phyloP scores from a whole-genome alignment of 2,329 filamentous ascomycete genomes.

The Ambrosiella cleistominuta region DNA sequence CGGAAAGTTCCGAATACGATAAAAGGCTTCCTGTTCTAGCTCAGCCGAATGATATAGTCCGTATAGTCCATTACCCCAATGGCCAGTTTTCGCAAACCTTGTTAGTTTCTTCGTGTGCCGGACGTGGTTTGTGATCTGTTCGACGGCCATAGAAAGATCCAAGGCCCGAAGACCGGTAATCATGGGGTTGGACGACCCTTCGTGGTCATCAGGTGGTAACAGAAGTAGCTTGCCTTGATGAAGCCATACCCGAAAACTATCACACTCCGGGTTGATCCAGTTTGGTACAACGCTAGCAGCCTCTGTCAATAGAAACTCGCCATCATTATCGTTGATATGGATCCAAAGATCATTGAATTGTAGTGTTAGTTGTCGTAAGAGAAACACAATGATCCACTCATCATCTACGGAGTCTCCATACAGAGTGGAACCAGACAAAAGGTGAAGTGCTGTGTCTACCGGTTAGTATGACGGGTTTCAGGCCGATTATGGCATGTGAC shows the following conservation, averaged over 20 bases:
- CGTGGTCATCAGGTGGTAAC: slow-evolving; percentile 38
- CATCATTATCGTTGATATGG: slow-evolving; percentile 70
- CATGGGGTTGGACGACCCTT: slow-evolving; percentile 25
- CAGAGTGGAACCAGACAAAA: slow-evolving; percentile 46
- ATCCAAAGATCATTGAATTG: slow-evolving; percentile 62
- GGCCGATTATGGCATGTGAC: neutral
- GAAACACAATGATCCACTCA: slow-evolving; percentile 90
- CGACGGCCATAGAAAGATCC: neutral
- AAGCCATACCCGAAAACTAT: slow-evolving; percentile 80
- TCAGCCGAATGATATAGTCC: slow-evolving; percentile 50
- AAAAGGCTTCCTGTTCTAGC: slow-evolving; percentile 75
- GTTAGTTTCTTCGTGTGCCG: neutral
- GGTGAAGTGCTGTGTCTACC: slow-evolving; percentile 28
- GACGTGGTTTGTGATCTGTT: neutral
- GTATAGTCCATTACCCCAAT: neutral
- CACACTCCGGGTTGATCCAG: slow-evolving; percentile 85
- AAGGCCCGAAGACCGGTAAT: neutral
- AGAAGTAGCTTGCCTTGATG: slow-evolving; percentile 58
- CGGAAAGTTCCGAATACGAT: slow-evolving; percentile 72
- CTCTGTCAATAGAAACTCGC: slow-evolving; percentile 89
- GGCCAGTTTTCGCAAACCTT: neutral
- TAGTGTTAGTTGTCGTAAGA: slow-evolving; percentile 65
- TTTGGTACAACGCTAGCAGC: slow-evolving; percentile 72
- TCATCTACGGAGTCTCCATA: slow-evolving; percentile 93
- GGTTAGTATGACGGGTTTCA: neutral